These are phyloP conservation scores for Kuraishia floccosa DNA, from an alignment of 805 yeast species.

Conservation along the genomic window DNA sequence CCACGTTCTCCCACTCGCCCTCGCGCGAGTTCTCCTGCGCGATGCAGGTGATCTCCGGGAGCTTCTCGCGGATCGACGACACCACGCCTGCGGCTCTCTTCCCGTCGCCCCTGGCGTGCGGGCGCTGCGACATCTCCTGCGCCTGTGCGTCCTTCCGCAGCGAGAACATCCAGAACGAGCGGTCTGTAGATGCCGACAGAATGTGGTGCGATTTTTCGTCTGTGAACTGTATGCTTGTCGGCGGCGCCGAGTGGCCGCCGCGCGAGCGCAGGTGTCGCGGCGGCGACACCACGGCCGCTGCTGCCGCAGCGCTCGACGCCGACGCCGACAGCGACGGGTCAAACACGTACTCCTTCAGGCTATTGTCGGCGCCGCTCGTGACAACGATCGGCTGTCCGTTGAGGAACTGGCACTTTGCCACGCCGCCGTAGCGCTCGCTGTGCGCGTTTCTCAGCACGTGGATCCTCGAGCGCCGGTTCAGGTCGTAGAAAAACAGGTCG, in stretches of 20 bases:
- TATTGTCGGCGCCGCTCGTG: slow-evolving; percentile 86
- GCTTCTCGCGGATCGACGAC: slow-evolving; percentile 47
- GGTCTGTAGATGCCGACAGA: slow-evolving; percentile 78
- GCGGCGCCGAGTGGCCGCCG: slow-evolving; percentile 97
- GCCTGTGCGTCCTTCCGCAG: slow-evolving; percentile 94
- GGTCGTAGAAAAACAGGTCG: slow-evolving; percentile 77
- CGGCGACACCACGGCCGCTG: slow-evolving; percentile 70
- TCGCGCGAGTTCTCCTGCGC: slow-evolving; percentile 66
- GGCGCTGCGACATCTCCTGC: slow-evolving; percentile 80
- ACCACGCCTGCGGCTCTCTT: slow-evolving; percentile 44
- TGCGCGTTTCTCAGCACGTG: slow-evolving; percentile 71
- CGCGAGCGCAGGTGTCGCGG: slow-evolving; percentile 88
- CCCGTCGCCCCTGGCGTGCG: slow-evolving; percentile 31
- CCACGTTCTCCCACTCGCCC: slow-evolving; percentile 88
- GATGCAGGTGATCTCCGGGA: slow-evolving; percentile 63
- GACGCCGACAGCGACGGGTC: slow-evolving; percentile 77
- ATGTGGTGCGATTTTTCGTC: slow-evolving; percentile 69
- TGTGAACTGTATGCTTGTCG: slow-evolving; percentile 65
- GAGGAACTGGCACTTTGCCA: slow-evolving; percentile 60
- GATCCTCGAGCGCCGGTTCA: slow-evolving; percentile 59
- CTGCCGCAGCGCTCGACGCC: too few species aligned
- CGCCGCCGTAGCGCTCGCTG: slow-evolving; percentile 64
- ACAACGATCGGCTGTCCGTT: slow-evolving; percentile 89
- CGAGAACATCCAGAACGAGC: slow-evolving; percentile 84
- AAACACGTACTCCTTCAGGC: slow-evolving; percentile 80